Evolutionary conservation across 202 grass and related monocot species (phyloP), one percentile per base, ranked within the genome.

Genomic region (Zizania palustris): DNA sequence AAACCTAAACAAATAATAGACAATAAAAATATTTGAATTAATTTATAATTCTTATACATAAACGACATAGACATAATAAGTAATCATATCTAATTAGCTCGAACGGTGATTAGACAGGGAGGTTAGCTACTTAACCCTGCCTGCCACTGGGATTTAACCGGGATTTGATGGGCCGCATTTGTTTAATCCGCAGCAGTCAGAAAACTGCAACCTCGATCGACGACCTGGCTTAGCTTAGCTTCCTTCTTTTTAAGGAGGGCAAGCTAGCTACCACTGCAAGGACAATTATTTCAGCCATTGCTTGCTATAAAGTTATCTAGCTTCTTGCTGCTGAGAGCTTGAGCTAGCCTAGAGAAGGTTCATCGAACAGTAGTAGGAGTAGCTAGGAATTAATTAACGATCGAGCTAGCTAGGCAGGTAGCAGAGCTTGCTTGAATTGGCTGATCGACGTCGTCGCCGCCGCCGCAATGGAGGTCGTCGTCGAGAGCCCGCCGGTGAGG

Each of bases 171-270:
- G 18, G 64, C 46, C 34, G 11, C 22, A 43, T 51, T 38, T 49
- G 36, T 65, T 67, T 82, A 86, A 62, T 64, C 34, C 9, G 9
- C 4, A 15, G 8, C 10, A 83, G 90, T 92, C 90, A 92, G 86
- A 85, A 85, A 88, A 88, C 83, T 83, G 71, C 46, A 86, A 75
- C 83, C 86, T 74, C 15, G 28, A 28, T 28, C 7, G 41, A 49
- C 50, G 6, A 19, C 50, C 50, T 55, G 9, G 50, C 63, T 18
- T 56, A 3, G 15, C 39, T 50, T 50, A 11, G 11, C 10, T 60
- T 16, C 20, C 75, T 67, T 67, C 79, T 85, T 69, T 92, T 86
- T 83, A 86, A 92, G 79, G 76, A 80, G 49, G 22, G 4, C 11
- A 18, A 45, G 33, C 70, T 59, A 45, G 33, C 70, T 59, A 38